phyloP scores from a whole-genome alignment of 305 asterid species.

The Fraxinus greggii region DNA sequence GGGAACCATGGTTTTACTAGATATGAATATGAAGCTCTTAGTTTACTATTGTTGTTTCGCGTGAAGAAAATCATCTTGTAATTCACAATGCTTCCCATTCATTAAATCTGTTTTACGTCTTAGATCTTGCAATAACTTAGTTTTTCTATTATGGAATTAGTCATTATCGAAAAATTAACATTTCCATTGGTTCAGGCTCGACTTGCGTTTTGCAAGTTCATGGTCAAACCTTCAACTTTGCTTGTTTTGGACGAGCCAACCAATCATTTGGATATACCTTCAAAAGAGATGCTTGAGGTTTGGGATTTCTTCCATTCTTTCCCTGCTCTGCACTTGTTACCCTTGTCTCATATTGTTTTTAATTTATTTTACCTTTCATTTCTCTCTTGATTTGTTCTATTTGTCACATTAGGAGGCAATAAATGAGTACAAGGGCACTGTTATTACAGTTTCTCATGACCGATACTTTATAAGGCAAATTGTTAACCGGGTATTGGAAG shows the following conservation, averaged over 20 bases:
- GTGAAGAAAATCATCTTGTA: background rate
- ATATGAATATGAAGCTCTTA: background rate
- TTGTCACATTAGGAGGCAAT: constrained; percentile 69
- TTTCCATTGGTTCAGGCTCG: constrained; percentile 59
- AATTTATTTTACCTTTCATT: background rate
- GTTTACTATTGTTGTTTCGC: too few relatives aligned
- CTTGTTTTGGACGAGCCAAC: constrained; percentile 95
- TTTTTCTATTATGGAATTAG: background rate
- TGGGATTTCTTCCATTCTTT: constrained; percentile 11
- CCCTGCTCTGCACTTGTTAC: background rate
- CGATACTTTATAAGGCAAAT: constrained; percentile 92
- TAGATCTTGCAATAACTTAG: background rate
- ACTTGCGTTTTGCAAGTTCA: constrained; percentile 96
- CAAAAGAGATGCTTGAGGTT: constrained; percentile 99
- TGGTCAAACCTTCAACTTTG: constrained; percentile 92
- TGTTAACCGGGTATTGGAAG: constrained; percentile 95
- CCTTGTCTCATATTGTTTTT: background rate
- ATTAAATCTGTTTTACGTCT: background rate
- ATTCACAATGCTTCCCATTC: background rate
- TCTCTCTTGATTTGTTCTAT: constrained; percentile 20
- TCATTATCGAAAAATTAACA: background rate
- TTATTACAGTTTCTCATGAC: constrained; percentile 93
- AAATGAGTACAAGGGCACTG: constrained; percentile 85
- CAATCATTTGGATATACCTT: constrained; percentile 93
- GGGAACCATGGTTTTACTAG: background rate